Base-by-base conservation (phyloP, 495 filamentous ascomycete genomes). In the Oleoguttula mirabilis region DNA sequence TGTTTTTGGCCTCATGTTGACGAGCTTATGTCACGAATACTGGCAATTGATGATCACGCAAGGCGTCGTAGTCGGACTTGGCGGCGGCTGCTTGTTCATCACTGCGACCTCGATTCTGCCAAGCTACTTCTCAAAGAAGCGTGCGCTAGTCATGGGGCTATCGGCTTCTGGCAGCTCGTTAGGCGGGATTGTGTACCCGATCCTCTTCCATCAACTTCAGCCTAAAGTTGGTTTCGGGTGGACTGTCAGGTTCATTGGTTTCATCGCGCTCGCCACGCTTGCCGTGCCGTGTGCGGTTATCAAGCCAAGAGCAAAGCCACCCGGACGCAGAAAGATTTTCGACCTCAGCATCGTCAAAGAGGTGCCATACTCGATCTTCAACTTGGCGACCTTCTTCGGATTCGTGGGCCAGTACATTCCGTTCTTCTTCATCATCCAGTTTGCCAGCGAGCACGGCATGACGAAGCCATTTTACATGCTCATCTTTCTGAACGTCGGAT, bases 191-290 rank as follows among this genome's bases (percentile, higher is more conserved):
- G 60, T 94, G 1, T 87, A 87, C 50, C 83, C 84, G 0, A 67
- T 73, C 28, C 76, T 94, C 38, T 75, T 83, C 11, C 72, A 80
- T 51, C 70, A 75, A 36, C 63, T 94, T 28, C 53, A 87, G 8
- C 76, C 80, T 0, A 58, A 52, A 4, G 64, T 82, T 12, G 87
- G 86, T 25, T 93, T 88, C 58, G 65, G 67, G 2, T 88, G 84
- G 84, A 5, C 14, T 7, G 36, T 39, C 16, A 39, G 36, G 8
- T 60, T 67, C n/a, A 47, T 73, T 4, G 76, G 66, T 1, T 68
- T 69, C 39, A 61, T 69, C 25, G 60, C 54, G 2, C 51, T 70
- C 1, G 51, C 32, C 8, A 56, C 54, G 6, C 52, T 61, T 2
- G n/a, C 47, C 15, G 39, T 65, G 21, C 55, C 60, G 6, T 37